Evolutionary conservation across 2,329 filamentous ascomycete genomes (phyloP).

Genomic region (Epichloe festucae): DNA sequence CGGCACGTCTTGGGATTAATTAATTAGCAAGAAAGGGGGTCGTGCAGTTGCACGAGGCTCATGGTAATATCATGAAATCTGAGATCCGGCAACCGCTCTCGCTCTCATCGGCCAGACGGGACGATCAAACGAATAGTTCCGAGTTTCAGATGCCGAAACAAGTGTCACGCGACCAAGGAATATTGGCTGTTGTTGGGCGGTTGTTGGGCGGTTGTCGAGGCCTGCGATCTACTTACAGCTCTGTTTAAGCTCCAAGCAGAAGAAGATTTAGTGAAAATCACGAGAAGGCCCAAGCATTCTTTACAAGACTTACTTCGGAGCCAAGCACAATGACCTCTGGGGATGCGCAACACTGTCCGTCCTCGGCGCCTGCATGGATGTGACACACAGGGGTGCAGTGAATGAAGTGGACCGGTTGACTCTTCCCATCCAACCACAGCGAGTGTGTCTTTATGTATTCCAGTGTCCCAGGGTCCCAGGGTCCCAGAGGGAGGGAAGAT

Average conservation of each 20-base stretch:
- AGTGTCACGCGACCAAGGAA: constrained; percentile 4
- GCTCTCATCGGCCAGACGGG: constrained; percentile 9
- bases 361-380: no score
- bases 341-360: no score
- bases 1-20: no score
- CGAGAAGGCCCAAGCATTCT: neutral
- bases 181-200: neutral
- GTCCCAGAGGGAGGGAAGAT: constrained; percentile 16
- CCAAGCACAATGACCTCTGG: no score
- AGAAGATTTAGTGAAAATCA: neutral
- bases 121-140: constrained; percentile 14
- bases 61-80: no score
- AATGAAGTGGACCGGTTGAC: constrained; percentile 9
- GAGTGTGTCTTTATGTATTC: constrained; percentile 20
- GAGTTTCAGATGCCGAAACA: constrained; percentile 9
- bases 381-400: no score
- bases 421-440: constrained; percentile 10
- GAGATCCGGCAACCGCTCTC: neutral
- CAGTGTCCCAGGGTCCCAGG: constrained; percentile 9
- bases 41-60: no score
- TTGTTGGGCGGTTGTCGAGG: neutral
- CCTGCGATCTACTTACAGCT: no score
- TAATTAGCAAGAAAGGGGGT: no score
- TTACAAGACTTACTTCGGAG: no score
- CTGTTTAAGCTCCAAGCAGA: neutral